Conservation (phyloP, 148 eudicot species). For the Nepenthes gracilis region DNA sequence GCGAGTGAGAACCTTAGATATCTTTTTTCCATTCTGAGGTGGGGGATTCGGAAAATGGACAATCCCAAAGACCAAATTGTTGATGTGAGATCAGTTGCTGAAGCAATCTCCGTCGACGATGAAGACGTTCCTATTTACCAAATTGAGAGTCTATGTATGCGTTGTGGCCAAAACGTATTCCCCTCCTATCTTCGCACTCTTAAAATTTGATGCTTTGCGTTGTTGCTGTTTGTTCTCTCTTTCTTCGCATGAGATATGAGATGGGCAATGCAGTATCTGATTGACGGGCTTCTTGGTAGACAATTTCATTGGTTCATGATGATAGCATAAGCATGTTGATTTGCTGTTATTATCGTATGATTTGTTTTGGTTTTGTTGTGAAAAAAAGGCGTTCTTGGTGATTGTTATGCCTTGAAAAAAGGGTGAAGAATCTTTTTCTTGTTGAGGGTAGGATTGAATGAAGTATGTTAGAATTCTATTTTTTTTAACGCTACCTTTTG, state of each 20-base stretch:
- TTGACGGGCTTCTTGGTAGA: too few species aligned
- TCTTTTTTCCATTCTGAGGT: neutral
- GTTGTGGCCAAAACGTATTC: slow-evolving; percentile 63
- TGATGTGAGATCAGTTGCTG: slow-evolving; percentile 66
- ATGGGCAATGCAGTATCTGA: neutral
- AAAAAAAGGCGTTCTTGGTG: neutral
- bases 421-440: neutral
- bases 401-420: neutral
- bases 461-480: too few species aligned
- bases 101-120: slow-evolving; percentile 50
- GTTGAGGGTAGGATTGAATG: neutral
- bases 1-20: slow-evolving; percentile 8
- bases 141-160: slow-evolving; percentile 91
- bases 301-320: too few species aligned
- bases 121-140: slow-evolving; percentile 60
- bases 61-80: slow-evolving; percentile 23
- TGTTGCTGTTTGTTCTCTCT: neutral
- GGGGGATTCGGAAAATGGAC: slow-evolving; percentile 16
- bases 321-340: too few species aligned
- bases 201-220: neutral
- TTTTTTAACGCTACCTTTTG: neutral
- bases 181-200: neutral
- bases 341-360: too few species aligned
- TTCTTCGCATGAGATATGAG: neutral
- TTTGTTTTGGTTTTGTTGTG: too few species aligned